Evolutionary conservation across 345 rosid species (phyloP).

Genomic region (Luvunga scandens): DNA sequence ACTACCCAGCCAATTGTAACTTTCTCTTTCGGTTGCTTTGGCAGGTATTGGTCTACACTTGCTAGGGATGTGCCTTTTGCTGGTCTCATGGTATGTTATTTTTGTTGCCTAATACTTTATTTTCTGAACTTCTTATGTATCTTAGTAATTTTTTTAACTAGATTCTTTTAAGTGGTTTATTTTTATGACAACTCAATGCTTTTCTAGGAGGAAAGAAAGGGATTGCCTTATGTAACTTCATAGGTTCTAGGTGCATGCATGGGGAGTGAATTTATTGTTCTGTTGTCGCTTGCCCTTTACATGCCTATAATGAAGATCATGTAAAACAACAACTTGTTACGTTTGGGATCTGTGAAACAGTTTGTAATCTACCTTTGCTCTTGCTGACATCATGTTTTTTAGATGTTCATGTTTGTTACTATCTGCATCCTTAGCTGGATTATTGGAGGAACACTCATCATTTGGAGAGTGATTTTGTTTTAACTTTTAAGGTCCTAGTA

Average conservation of each 20-base stretch:
- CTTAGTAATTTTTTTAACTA: not conserved
- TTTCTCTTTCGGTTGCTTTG: constrained; percentile 21
- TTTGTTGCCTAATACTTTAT: not conserved
- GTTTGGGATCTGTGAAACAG: not conserved
- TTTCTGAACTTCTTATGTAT: not conserved
- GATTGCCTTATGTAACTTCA: not conserved
- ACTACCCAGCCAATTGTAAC: not conserved
- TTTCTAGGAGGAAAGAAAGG: not conserved
- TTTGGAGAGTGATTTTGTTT: not conserved
- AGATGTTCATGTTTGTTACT: not conserved
- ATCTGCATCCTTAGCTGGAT: not conserved
- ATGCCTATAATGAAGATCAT: not conserved
- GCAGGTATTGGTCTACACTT: constrained; percentile 85
- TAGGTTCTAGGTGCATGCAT: not conserved
- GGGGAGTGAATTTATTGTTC: not conserved
- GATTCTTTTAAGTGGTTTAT: not conserved
- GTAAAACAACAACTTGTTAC: not conserved
- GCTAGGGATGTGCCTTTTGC: constrained; percentile 97
- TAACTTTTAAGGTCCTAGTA: no score
- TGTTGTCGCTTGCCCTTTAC: not conserved
- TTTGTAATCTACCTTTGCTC: not conserved
- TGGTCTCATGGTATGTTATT: constrained; percentile 76
- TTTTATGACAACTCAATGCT: not conserved
- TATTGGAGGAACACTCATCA: not conserved
- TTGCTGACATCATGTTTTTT: not conserved